phyloP scores from a whole-genome alignment of 1,139 yeast species.

The Hanseniaspora uvarum region DNA sequence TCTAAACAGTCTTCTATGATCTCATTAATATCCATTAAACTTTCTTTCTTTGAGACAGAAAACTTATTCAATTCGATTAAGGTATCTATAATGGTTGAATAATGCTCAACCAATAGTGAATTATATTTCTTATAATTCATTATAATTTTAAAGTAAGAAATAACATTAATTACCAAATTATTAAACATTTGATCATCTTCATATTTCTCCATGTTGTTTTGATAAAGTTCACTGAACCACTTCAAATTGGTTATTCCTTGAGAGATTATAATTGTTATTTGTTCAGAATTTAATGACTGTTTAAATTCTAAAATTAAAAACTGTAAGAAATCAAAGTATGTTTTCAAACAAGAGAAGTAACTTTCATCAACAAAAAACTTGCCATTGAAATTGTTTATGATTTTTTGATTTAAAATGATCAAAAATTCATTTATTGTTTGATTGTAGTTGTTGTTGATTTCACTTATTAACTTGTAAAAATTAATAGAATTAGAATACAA shows the following conservation, averaged over 20 bases:
- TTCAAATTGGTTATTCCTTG: conserved; percentile 1
- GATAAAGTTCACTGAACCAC: not conserved
- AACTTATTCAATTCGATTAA: not conserved
- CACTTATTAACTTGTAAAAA: conserved; percentile 18
- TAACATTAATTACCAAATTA: not conserved
- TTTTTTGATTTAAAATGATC: not conserved
- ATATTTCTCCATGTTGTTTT: not conserved
- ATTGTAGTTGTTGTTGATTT: conserved; percentile 17
- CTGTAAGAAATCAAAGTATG: conserved; percentile 13
- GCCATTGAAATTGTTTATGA: not conserved
- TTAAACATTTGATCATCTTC: not conserved
- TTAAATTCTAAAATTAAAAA: not conserved
- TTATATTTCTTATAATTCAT: not conserved
- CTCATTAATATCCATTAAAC: not conserved
- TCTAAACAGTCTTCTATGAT: conserved; percentile 9
- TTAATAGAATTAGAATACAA: conserved; percentile 7
- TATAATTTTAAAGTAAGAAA: not conserved
- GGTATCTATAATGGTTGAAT: not conserved
- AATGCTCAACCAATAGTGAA: not conserved
- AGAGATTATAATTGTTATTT: not conserved
- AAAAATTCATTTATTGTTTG: not conserved
- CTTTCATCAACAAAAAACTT: not conserved
- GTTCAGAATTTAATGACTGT: not conserved
- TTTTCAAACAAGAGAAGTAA: not conserved
- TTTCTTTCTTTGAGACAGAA: not conserved